These are phyloP conservation scores for Gnomoniopsis sp. DNA, from an alignment of 2,329 filamentous ascomycete species.

Conservation along the genomic window DNA sequence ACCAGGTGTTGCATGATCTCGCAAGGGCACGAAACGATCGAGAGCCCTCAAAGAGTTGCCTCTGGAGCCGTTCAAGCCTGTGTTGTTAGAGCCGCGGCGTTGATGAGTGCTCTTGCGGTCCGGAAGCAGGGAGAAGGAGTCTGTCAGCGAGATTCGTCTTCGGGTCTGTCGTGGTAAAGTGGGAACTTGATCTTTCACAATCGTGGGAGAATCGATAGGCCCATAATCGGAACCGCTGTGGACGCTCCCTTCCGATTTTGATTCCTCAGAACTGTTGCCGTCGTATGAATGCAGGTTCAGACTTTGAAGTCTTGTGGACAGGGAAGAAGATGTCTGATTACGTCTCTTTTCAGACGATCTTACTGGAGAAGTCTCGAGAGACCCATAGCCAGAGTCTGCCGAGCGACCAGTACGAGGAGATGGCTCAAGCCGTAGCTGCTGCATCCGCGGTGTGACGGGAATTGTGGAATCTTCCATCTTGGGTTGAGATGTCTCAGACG, in stretches of 20 bases:
- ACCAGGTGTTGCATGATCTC: conserved; percentile 31
- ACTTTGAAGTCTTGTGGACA: background rate
- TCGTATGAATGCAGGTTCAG: conserved; percentile 10
- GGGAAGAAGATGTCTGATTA: conserved; percentile 2
- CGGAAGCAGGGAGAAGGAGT: conserved; percentile 1
- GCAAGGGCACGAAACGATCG: conserved; percentile 50
- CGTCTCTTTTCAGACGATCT: background rate
- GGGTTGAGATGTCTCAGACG: background rate
- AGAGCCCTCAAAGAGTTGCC: conserved; percentile 24
- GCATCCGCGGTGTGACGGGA: conserved; percentile 5
- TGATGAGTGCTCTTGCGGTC: conserved; percentile 1
- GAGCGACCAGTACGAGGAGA: conserved; percentile 10
- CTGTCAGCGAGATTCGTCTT: conserved; percentile 12
- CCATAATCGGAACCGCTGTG: background rate
- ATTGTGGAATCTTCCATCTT: conserved; percentile 5
- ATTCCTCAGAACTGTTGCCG: conserved; percentile 15
- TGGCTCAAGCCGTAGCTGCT: background rate
- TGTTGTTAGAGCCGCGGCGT: conserved; percentile 12
- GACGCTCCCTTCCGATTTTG: background rate
- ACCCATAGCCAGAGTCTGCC: conserved; percentile 18
- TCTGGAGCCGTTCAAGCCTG: conserved; percentile 1
- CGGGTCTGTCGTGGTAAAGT: conserved; percentile 9
- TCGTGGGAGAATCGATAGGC: background rate
- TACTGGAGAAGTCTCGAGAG: conserved; percentile 11
- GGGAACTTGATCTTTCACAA: background rate